These are phyloP conservation scores for Tulasnella sp. DNA, from an alignment of 768 basidiomycete species.

Conservation along the genomic window DNA sequence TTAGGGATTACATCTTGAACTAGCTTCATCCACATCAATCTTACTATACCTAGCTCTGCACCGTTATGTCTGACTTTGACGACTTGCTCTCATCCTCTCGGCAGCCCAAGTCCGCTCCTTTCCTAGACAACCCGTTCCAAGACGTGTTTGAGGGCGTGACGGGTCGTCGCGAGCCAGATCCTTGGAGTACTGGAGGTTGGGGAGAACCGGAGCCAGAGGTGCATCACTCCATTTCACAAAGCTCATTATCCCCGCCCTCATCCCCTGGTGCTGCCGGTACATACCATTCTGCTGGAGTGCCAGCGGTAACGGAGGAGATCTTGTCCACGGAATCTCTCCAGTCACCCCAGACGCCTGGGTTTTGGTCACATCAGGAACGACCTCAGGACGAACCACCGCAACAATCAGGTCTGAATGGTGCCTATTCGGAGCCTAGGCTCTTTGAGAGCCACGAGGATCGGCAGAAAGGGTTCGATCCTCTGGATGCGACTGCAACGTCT, in stretches of 20 bases:
- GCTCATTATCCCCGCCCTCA: background rate
- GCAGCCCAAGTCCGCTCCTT: background rate
- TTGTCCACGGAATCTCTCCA: too few species aligned
- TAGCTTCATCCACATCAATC: background rate
- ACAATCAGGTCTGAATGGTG: too few species aligned
- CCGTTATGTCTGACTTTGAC: conserved; percentile 16
- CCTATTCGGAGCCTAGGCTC: too few species aligned
- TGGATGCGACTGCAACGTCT: too few species aligned
- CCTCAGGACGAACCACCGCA: too few species aligned
- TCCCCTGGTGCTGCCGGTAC: background rate
- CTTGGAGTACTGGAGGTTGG: conserved; percentile 17
- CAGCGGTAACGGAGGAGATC: too few species aligned
- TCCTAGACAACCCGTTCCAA: conserved; percentile 16
- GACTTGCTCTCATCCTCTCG: conserved; percentile 10
- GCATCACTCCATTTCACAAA: background rate
- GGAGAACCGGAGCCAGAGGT: background rate
- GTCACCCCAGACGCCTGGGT: too few species aligned
- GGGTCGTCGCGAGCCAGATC: conserved; percentile 18
- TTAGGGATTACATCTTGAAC: too few species aligned
- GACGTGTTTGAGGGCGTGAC: conserved; percentile 18
- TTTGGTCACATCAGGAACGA: too few species aligned
- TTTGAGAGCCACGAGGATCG: too few species aligned
- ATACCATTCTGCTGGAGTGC: background rate
- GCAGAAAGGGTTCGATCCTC: too few species aligned
- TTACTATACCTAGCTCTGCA: too few species aligned